phyloP scores from a whole-genome alignment of 2,329 filamentous ascomycete species.

The Xylariomycetidae sp. region DNA sequence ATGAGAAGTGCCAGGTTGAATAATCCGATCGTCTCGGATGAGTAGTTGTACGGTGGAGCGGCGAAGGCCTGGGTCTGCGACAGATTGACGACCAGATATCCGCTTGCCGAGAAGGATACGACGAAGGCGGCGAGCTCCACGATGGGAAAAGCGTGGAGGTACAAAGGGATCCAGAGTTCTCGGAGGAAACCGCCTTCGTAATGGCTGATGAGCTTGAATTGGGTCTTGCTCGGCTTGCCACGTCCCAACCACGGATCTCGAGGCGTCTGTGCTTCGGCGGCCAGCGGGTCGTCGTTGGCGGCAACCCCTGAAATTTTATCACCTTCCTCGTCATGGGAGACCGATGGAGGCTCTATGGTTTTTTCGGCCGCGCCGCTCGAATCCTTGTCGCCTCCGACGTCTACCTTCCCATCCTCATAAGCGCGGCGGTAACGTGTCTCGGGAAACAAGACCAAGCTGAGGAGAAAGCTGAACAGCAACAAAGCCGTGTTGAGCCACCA shows the following conservation, averaged over 20 bases:
- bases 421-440: conserved; percentile 56
- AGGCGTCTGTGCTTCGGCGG: conserved; percentile 31
- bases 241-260: conserved; percentile 52
- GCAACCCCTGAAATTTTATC: conserved; percentile 5
- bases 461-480: conserved; percentile 42
- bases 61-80: conserved; percentile 31
- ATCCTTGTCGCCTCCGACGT: not conserved
- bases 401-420: conserved; percentile 24
- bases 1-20: conserved; percentile 42
- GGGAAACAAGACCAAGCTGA: conserved; percentile 56
- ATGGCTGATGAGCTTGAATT: conserved; percentile 50
- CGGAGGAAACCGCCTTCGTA: conserved; percentile 42
- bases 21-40: conserved; percentile 34
- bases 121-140: conserved; percentile 59
- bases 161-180: conserved; percentile 58
- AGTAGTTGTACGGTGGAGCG: conserved; percentile 11
- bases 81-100: conserved; percentile 51
- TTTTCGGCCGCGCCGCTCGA: not conserved
- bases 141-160: conserved; percentile 58
- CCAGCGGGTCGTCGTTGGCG: conserved; percentile 14
- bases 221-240: conserved; percentile 48
- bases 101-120: conserved; percentile 41
- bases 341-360: conserved; percentile 1
- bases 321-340: conserved; percentile 5
- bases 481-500: conserved; percentile 62